Evolutionary conservation across 306 rosid species (phyloP), one percentile per base, ranked within the genome.

Genomic region (Cicer yamashitae): DNA sequence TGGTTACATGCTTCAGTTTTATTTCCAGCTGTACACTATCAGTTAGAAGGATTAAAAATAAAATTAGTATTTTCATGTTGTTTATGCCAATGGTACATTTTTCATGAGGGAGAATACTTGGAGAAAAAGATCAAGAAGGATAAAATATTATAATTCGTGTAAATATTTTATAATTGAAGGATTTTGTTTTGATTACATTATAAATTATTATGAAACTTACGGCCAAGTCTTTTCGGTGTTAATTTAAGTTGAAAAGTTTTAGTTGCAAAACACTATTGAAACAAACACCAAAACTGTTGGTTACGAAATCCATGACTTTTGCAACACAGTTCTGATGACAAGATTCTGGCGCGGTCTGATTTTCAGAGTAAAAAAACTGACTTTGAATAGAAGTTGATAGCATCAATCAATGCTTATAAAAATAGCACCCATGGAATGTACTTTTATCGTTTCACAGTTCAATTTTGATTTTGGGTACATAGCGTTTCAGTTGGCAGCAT

Each of bases 401-500:
- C 7, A 59, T 51, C 22, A 51, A 14, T 51, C 9, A 51, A 14
- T 30, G 43, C 18, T 30, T 12, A 59, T 6, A 59, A 59, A 3
- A 59, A 59, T 7, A 60, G 20, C 17, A 60, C 18, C 0, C 45
- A 34, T n/a, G 9, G 7, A 12, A 10, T 14, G 25, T 34, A 30
- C 37, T 14, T 60, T 11, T 13, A 37, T 38, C 17, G 18, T 30
- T 60, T 60, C 66, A 60, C 44, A 3, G 18, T 30, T 34, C 6
- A 20, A 20, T 34, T 34, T 10, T 6, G 30, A 17, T 34, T 60
- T 34, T 34, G 44, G 45, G 66, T 59, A 30, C 6, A 68, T 6
- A 10, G 12, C 20, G 46, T 60, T 56, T 77, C 86, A 82, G 46
- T 60, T 73, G 62, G 82, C 66, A 43, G 66, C 18, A 59, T 8